These are phyloP conservation scores for Saccharomycopsis hybrid DNA, from an alignment of 1,139 yeast genomes.

Conservation along the genomic window DNA sequence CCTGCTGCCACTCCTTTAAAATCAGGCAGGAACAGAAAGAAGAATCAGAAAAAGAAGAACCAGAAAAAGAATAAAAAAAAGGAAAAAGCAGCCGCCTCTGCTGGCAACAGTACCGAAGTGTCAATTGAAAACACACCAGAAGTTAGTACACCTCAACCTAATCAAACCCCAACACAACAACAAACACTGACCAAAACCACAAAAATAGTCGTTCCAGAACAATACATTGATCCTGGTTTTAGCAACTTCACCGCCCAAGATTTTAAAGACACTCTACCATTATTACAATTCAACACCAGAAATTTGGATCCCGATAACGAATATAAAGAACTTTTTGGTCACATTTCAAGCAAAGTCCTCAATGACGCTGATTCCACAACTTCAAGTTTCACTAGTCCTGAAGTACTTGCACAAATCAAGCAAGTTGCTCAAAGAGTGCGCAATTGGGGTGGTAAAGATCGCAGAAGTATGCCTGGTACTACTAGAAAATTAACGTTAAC, in stretches of 20 bases:
- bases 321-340: constrained; percentile 66
- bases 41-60: constrained; percentile 22
- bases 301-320: constrained; percentile 79
- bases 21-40: constrained; percentile 20
- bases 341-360: constrained; percentile 58
- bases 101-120: no score
- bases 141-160: no score
- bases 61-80: constrained; percentile 24
- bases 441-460: constrained; percentile 83
- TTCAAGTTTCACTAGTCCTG: constrained; percentile 54
- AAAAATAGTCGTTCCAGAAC: background rate
- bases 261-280: constrained; percentile 31
- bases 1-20: constrained; percentile 19
- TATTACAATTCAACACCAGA: constrained; percentile 43
- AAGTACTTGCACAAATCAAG: constrained; percentile 56
- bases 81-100: constrained; percentile 10
- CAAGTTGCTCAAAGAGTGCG: constrained; percentile 55
- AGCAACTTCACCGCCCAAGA: constrained; percentile 37
- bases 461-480: constrained; percentile 66
- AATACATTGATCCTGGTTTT: constrained; percentile 29
- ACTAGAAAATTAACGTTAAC: constrained; percentile 61
- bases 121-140: no score
- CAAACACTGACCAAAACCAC: background rate
- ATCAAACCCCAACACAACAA: no score
- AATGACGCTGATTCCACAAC: constrained; percentile 65